Conservation (phyloP, 2,329 filamentous ascomycete species). For the Aureobasidium sp. region DNA sequence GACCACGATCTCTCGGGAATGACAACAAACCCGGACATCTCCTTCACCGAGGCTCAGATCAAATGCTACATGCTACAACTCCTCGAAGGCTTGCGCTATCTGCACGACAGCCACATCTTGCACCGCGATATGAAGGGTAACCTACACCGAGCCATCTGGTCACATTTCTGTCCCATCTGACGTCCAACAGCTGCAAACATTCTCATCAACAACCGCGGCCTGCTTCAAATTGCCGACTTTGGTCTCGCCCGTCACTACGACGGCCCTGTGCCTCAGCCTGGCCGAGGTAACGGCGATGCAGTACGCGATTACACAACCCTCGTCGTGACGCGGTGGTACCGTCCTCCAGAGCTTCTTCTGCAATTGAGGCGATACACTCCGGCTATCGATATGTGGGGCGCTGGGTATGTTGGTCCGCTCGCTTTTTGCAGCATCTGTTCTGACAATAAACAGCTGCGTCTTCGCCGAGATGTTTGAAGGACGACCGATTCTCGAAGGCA, state of each 20-base stretch:
- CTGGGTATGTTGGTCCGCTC: slow-evolving; percentile 55
- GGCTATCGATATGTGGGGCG: slow-evolving; percentile 96
- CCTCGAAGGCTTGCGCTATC: slow-evolving; percentile 78
- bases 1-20: slow-evolving; percentile 97
- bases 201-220: slow-evolving; percentile 86
- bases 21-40: slow-evolving; percentile 86
- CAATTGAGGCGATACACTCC: slow-evolving; percentile 89
- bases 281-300: slow-evolving; percentile 74
- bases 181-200: slow-evolving; percentile 65
- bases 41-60: slow-evolving; percentile 81
- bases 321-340: slow-evolving; percentile 97
- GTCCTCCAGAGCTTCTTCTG: slow-evolving; percentile 84
- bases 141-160: not conserved
- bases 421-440: not conserved
- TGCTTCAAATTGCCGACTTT: slow-evolving; percentile 95
- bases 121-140: slow-evolving; percentile 87
- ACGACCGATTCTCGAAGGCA: slow-evolving; percentile 85
- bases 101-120: slow-evolving; percentile 57
- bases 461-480: slow-evolving; percentile 96
- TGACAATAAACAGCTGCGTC: slow-evolving; percentile 59
- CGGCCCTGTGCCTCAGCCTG: slow-evolving; percentile 66
- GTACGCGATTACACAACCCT: slow-evolving; percentile 89
- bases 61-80: slow-evolving; percentile 97
- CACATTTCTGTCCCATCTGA: slow-evolving; percentile 12
- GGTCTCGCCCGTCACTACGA: slow-evolving; percentile 91